Evolutionary conservation across 2,329 filamentous ascomycete species (phyloP).

Genomic region (Aspergillus pseudotamarii): DNA sequence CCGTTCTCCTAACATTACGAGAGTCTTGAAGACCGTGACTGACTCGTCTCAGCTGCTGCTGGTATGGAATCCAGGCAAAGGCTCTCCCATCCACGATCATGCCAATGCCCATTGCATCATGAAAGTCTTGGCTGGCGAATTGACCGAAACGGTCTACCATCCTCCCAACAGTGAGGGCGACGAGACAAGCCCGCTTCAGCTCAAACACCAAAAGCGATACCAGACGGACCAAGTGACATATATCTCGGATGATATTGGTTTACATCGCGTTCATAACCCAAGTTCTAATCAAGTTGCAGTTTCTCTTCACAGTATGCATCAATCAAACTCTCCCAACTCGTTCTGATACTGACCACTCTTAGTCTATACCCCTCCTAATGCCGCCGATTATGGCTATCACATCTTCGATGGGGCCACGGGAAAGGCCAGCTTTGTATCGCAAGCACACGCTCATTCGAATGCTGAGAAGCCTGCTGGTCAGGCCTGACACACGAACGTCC

Average conservation of each 20-base stretch:
- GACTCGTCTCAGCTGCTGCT: slow-evolving; percentile 27
- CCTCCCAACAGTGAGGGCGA: slow-evolving; percentile 16
- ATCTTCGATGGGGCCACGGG: slow-evolving; percentile 34
- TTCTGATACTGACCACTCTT: background rate
- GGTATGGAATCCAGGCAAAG: slow-evolving; percentile 41
- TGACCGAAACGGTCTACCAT: slow-evolving; percentile 33
- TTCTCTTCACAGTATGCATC: slow-evolving; percentile 33
- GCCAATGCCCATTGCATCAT: slow-evolving; percentile 42
- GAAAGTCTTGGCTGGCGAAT: slow-evolving; percentile 36
- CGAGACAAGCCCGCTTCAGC: slow-evolving; percentile 20
- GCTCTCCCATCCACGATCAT: slow-evolving; percentile 39
- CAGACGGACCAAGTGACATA: slow-evolving; percentile 34
- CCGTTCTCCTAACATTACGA: background rate
- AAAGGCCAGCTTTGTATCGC: slow-evolving; percentile 29
- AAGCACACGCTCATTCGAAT: slow-evolving; percentile 23
- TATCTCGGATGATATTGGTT: slow-evolving; percentile 36
- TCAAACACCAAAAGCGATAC: slow-evolving; percentile 30
- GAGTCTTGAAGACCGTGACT: background rate
- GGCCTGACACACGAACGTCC: background rate
- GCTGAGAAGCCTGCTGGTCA: slow-evolving; percentile 2
- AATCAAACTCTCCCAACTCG: background rate
- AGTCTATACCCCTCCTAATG: slow-evolving; percentile 39
- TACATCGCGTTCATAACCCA: slow-evolving; percentile 36
- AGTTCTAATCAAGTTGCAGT: slow-evolving; percentile 31
- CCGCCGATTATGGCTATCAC: slow-evolving; percentile 37